Base-by-base conservation (phyloP, 805 yeast genomes). In the Yarrowia deformans region DNA sequence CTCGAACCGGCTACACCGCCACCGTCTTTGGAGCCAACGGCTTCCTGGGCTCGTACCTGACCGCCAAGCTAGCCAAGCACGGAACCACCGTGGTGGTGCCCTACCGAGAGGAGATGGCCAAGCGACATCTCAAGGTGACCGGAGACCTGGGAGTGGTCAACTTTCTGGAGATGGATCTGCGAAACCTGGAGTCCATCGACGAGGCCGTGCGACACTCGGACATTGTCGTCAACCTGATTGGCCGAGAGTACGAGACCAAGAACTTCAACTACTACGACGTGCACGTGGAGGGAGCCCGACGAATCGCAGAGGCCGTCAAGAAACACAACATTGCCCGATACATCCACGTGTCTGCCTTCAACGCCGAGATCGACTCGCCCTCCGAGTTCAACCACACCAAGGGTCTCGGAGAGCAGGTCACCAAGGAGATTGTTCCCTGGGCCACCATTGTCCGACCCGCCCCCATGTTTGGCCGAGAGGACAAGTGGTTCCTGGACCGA, bases 131-230 rank as follows among this genome's bases (percentile, higher is more conserved):
- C 74, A 91, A 90, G 80, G 90, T 90, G 69, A 84, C 88, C 60
- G 97, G 97, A 56, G 97, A 91, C 78, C 84, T 91, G 72, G 97
- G 97, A 40, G 97, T 91, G 54, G 92, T 91, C 68, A 90, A 89
- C 80, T 88, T 87, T 78, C 86, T 90, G 72, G 97, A 91, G 79
- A 86, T 90, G 75, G 97, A 91, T 78, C 81, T 91, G 72, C 84
- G 97, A 79, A 91, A 91, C 81, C 73, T 90, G 74, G 81, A 88
- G 75, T 86, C 92, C 14, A 88, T 91, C 72, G 90, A 90, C 77
- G 90, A 90, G 72, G 81, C 91, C 12, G 91, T 91, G 52, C 87
- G 88, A 73, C 87, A 89, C 79, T 87, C 94, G 3, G 97, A 91
- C 76, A 89, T 91, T 69, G 97, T 91, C 9, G 88, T 83, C 81